Base-by-base conservation (phyloP, 129 eudicot species). In the Scalesia atractyloides region DNA sequence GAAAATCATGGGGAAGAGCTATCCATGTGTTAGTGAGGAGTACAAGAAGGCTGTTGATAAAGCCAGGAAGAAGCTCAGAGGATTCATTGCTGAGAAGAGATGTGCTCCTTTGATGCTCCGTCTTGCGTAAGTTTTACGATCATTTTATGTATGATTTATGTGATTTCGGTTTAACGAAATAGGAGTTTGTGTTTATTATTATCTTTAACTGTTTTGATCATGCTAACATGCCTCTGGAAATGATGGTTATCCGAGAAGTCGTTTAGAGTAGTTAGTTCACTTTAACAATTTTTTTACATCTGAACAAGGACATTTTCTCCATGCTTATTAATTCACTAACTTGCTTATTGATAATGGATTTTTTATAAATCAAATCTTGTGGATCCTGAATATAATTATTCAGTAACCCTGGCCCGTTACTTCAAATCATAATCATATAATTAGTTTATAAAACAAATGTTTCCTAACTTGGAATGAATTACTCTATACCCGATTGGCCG, bases 101-200 rank as follows among this genome's bases (percentile, higher is more conserved):
- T 88, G 95, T 36, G 97, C 97, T 70, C 92, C 97, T 44, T 66
- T 91, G 82, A 82, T 91, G 63, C 97, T 91, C 39, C 88, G 96
- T 19, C 69, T 88, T 13, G 97, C 92, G 97, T 91, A 86, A 73
- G 84, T 46, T 74, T 60, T 59, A 9, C 13, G 30, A 37, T 39
- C 15, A 17, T 19, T 50, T 60, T 16, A 33, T 33, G 22, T 14
- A 15, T 46, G 0, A 13, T 4, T 1, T 6, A 9, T 24, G 22
- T 5, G 54, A 17, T 7, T 36, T 4, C 2, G 41, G 16, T 5
- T 54, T 16, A 17, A 11, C 26, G 26, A 1, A 66, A 3, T 15
- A 7, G 49, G 56, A 50, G 10, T 41, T 39, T 54, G 7, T 50
- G 56, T 15, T 50, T n/a, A 50, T 50, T 1, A n/a, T 50, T 57